Percentiles rank a stretch among this genome's conserved stretches.
These are phyloP conservation scores for Pythium chondricola DNA, from an alignment of 352 stramenopile genomes.

Conservation along the genomic window DNA sequence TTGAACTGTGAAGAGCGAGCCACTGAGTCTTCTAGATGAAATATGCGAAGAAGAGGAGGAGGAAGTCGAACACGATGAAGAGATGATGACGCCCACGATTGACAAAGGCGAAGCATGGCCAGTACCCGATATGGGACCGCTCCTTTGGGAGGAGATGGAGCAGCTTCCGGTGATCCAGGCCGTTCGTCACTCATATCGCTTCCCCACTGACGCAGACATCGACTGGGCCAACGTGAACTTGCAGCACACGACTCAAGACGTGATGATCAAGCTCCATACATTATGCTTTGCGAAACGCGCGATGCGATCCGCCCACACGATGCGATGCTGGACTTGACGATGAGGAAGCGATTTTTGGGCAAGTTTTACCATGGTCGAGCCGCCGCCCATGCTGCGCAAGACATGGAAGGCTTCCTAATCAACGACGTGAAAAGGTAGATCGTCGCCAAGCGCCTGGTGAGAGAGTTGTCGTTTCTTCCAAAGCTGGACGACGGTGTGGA, in stretches of 20 bases:
- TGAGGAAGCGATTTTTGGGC: conserved; percentile 23
- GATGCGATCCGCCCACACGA: conserved; percentile 32
- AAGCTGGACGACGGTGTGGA: conserved; percentile 24
- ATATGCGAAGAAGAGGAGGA: background rate
- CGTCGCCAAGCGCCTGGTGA: conserved; percentile 30
- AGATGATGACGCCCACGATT: background rate
- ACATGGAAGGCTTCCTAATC: conserved; percentile 2
- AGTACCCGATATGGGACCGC: too few relatives aligned
- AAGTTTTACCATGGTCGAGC: conserved; percentile 33
- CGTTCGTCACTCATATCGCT: conserved; percentile 30
- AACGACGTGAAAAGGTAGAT: conserved; percentile 35
- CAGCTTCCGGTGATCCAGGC: conserved; percentile 8
- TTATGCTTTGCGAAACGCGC: conserved; percentile 29
- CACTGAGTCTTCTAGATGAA: too few relatives aligned
- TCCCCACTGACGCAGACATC: conserved; percentile 14
- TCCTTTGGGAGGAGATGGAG: conserved; percentile 18
- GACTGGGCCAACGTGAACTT: conserved; percentile 25
- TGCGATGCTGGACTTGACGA: conserved; percentile 28
- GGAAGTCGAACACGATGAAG: background rate
- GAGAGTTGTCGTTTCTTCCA: conserved; percentile 23
- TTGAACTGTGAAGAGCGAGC: too few relatives aligned
- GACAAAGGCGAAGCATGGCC: too few relatives aligned
- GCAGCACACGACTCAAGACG: conserved; percentile 29
- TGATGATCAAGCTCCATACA: conserved; percentile 23
- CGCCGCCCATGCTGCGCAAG: background rate